Base-by-base conservation (phyloP, 108 stramenopile genomes). In the Seminavis robusta region DNA sequence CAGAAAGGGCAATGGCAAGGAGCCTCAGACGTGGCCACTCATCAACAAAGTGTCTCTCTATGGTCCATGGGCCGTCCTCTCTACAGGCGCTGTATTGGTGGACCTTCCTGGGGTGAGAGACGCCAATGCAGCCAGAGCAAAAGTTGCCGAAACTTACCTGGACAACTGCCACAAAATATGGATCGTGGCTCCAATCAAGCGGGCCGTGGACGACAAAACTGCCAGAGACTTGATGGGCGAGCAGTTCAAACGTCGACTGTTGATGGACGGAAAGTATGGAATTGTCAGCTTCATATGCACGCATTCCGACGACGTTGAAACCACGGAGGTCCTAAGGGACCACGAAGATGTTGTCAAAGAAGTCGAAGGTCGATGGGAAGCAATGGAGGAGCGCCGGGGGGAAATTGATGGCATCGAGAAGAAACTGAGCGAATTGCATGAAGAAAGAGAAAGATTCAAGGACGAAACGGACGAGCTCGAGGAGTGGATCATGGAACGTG, bases 231-330 rank as follows among this genome's bases (percentile, higher is more conserved):
- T 78, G 15, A 33, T 78, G 30, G 77, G 72, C 3, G 76, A 73
- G 36, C 68, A 73, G 28, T 73, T 77, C 63, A 69, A 69, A 29
- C 29, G 77, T 9, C 52, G 68, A 11, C 52, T 78, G 21, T 33
- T 78, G 29, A 78, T 78, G 77, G 72, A 78, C 30, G 72, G 77
- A 3, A 46, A 65, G 11, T 78, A 78, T 46, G 67, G 71, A 0
- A 69, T 71, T 25, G 41, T 73, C 8, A 59, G 48, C 43, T 78
- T 78, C 33, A 66, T 78, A 30, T 73, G 73, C 31, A 78, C 77
- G 16, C 72, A 78, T 49, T 66, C 72, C 0, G 77, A 78, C 47
- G 77, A 74, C 16, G 32, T 62, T 3, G 69, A 78, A 44, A 48
- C 64, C 9, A 65, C 72, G 13, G 77, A 78, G 47, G 71, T 63